Percentiles rank a stretch among this genome's conserved stretches.
These are phyloP conservation scores for Rubia peregrina DNA, from an alignment of 305 asterid species.

Conservation along the genomic window DNA sequence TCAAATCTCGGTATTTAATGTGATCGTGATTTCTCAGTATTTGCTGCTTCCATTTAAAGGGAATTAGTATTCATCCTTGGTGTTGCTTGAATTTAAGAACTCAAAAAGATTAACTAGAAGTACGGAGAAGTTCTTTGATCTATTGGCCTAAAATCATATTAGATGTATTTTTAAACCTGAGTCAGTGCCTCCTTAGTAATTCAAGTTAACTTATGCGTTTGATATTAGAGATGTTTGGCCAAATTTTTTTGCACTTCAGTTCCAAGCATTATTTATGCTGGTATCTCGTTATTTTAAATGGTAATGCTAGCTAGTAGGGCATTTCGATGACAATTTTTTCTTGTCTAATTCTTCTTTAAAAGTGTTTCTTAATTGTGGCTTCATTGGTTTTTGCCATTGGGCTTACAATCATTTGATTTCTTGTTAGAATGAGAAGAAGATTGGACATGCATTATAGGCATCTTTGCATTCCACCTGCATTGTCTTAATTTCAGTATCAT, in stretches of 20 bases:
- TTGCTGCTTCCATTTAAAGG: not conserved
- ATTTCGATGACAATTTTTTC: not conserved
- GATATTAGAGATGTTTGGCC: not conserved
- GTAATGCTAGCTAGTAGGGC: not conserved
- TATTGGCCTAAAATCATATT: not conserved
- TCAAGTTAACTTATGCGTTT: not conserved
- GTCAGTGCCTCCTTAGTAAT: not conserved
- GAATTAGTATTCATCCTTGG: not conserved
- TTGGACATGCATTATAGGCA: not conserved
- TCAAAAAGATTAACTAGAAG: not conserved
- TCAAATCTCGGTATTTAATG: not conserved
- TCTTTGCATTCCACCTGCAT: not conserved
- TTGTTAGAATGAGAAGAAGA: not conserved
- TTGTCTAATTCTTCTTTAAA: not conserved
- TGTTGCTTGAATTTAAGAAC: too few species aligned
- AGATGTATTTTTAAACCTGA: not conserved
- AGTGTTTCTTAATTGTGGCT: not conserved
- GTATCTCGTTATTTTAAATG: not conserved
- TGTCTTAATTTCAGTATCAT: not conserved
- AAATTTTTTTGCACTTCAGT: not conserved
- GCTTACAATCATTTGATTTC: not conserved
- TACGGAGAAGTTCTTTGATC: not conserved
- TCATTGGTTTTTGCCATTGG: not conserved
- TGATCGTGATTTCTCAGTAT: not conserved
- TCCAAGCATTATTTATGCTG: not conserved